Percentiles rank a stretch among this genome's conserved stretches.
Evolutionary conservation across 805 yeast genomes (phyloP).

Genomic region (Monosporozyma servazzii): DNA sequence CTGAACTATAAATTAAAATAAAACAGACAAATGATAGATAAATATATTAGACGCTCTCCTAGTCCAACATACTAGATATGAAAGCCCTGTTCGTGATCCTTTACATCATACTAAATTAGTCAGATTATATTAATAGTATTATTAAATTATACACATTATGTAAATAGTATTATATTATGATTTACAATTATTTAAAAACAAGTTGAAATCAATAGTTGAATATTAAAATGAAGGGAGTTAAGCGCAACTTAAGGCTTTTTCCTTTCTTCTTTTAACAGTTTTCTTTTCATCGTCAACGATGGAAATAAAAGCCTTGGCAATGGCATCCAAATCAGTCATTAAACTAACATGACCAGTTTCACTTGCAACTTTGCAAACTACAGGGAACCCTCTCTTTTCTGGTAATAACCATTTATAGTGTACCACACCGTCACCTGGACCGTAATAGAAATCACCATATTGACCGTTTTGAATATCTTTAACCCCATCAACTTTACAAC

Average conservation of each 20-base stretch:
- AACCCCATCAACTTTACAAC: conserved; percentile 53
- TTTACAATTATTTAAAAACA: neutral
- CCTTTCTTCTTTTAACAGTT: conserved; percentile 1
- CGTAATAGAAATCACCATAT: conserved; percentile 70
- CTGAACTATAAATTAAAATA: too few relatives aligned
- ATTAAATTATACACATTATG: neutral
- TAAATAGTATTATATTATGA: neutral
- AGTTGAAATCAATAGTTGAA: too few relatives aligned
- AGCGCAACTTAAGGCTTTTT: neutral
- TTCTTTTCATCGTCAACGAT: conserved; percentile 48
- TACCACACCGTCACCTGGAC: conserved; percentile 91
- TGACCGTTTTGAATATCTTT: conserved; percentile 62
- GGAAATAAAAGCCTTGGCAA: conserved; percentile 63
- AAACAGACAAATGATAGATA: too few relatives aligned
- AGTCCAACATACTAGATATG: too few relatives aligned
- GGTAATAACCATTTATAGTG: conserved; percentile 80
- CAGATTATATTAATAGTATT: neutral
- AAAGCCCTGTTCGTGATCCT: too few relatives aligned
- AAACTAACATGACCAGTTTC: conserved; percentile 71
- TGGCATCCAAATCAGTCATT: conserved; percentile 60
- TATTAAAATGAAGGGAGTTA: neutral
- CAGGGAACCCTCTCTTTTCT: conserved; percentile 59
- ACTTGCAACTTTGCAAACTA: conserved; percentile 58
- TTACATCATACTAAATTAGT: too few relatives aligned
- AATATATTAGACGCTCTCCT: too few relatives aligned